Base-by-base conservation (phyloP, 768 basidiomycete genomes). In the Lyophyllum shimeji region DNA sequence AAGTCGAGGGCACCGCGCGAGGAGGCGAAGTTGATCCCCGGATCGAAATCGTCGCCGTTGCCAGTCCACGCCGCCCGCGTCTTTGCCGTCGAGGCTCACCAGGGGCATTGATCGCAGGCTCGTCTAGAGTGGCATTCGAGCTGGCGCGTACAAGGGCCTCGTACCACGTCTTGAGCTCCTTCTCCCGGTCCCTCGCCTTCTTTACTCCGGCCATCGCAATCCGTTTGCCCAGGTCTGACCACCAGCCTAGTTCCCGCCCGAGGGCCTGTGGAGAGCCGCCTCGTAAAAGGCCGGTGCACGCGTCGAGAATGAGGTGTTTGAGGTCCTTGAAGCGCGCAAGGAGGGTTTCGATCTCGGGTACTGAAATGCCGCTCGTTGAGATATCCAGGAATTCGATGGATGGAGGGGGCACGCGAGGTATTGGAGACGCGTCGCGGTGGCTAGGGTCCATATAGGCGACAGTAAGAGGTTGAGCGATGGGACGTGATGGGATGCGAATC, bases 401-500 rank as follows among this genome's bases (percentile, higher is more conserved):
- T 1, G 79, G 85, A 56, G 79, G 79, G 3, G 79, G 53, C n/a
- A 60, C 17, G 60, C 53, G 42, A 53, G 27, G 56, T 56, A 15
- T 44, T 58, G 64, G 42, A 59, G 67, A 31, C 39, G 48, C 58
- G 27, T 20, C 33, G 7, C 13, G 43, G 29, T 23, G 1, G 39
- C 18, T 25, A 0, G 46, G 47, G 29, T 50, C 24, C 23, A 50
- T 13, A 24, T 52, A 57, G 1, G 52, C 50, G 0, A 46, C 46
- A 4, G 57, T 57, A 62, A 83, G 60, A 17, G 80, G 74, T 4
- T 75, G 71, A 0, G 76, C 77, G 21, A 88, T 68, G 7, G 78
- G 76, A n/a, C 90, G 82, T 0, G 78, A 75, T 2, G 93, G 94
- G 21, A 95, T 78, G 31, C 89, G 83, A 27, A 95, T 69, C 17